Evolutionary conservation across 2,329 filamentous ascomycete species (phyloP), one percentile per base, ranked within the genome.

Genomic region (Hypoxylon sp.): DNA sequence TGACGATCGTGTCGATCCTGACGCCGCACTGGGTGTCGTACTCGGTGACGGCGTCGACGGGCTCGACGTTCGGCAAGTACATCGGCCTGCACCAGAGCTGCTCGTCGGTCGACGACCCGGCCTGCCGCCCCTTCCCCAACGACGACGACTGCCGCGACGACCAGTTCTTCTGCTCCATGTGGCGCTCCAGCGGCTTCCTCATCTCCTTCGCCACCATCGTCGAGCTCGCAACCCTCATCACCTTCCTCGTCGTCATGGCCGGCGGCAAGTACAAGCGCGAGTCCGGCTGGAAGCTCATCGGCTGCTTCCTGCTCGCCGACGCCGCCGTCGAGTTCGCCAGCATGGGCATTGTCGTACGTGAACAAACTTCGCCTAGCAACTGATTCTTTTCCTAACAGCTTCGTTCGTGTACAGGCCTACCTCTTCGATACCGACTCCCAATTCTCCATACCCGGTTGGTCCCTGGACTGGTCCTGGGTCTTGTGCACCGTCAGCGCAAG

Each of bases 121-220:
- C 77, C 42, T 93, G 90, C 74, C 79, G 80, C 20, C 76, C 79
- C 26, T 95, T 92, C 73, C 91, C 91, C 3, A 80, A 82, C 63
- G 77, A 83, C 50, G 79, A 84, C 54, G 87, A 91, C 72, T 94
- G 91, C 75, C 77, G 81, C 66, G 83, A 85, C 48, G 84, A 88
- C 66, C 82, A 86, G 48, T 86, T 87, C 69, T 97, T 98, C 77
- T 98, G 95, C 80, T 89, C 87, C 68, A 89, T 96, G 83, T 99
- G 94, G 94, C 85, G 90, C 57, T 91, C 87, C 21, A 87, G 92
- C 29, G 92, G 91, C 20, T 98, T 97, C 76, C 77, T 97, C 63
- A 92, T 96, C 78, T 90, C 88, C 48, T 90, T 97, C 67, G 84
- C 90, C 6, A 85, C 92, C 31, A 87, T 97, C n/a, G 73, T 95